Percentiles rank a stretch among this genome's conserved stretches.
These are phyloP conservation scores for Exophiala alcalophila DNA, from an alignment of 2,329 filamentous ascomycete genomes.

Conservation along the genomic window DNA sequence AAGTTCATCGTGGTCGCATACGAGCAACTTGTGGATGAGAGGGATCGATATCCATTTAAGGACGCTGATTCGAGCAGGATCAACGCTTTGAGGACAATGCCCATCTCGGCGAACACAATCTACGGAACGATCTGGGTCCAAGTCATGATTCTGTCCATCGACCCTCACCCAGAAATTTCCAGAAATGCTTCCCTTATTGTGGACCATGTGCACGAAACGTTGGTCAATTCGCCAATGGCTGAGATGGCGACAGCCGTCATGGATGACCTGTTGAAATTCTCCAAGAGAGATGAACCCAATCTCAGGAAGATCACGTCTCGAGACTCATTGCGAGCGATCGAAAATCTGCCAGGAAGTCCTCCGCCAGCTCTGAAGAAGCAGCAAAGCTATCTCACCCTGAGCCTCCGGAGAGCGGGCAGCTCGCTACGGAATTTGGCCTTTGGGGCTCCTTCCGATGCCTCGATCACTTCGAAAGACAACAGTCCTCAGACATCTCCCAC, in stretches of 20 bases:
- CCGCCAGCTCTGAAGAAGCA: slow-evolving; percentile 51
- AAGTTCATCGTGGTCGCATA: slow-evolving; percentile 90
- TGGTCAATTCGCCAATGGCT: slow-evolving; percentile 75
- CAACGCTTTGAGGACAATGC: slow-evolving; percentile 41
- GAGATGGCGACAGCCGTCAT: slow-evolving; percentile 68
- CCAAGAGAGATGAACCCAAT: slow-evolving; percentile 23
- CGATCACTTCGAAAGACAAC: slow-evolving; percentile 36
- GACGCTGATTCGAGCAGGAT: slow-evolving; percentile 35
- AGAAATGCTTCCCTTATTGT: slow-evolving; percentile 79
- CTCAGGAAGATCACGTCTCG: slow-evolving; percentile 26
- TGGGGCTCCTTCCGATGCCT: slow-evolving; percentile 39
- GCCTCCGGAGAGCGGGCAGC: slow-evolving; percentile 62
- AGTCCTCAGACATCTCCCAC: slow-evolving; percentile 30
- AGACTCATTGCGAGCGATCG: slow-evolving; percentile 23
- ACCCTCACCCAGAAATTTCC: slow-evolving; percentile 91
- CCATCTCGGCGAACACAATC: slow-evolving; percentile 78
- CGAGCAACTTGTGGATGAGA: slow-evolving; percentile 84
- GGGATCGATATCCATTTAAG: slow-evolving; percentile 59
- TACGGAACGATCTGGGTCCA: slow-evolving; percentile 96
- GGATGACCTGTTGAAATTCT: slow-evolving; percentile 59
- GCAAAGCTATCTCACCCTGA: slow-evolving; percentile 60
- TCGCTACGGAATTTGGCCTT: slow-evolving; percentile 62
- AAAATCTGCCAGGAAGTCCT: slow-evolving; percentile 43
- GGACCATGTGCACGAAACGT: slow-evolving; percentile 75
- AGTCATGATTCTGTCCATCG: slow-evolving; percentile 81